Base-by-base conservation (phyloP, 1,284 basidiomycete species). In the Grifola frondosa region DNA sequence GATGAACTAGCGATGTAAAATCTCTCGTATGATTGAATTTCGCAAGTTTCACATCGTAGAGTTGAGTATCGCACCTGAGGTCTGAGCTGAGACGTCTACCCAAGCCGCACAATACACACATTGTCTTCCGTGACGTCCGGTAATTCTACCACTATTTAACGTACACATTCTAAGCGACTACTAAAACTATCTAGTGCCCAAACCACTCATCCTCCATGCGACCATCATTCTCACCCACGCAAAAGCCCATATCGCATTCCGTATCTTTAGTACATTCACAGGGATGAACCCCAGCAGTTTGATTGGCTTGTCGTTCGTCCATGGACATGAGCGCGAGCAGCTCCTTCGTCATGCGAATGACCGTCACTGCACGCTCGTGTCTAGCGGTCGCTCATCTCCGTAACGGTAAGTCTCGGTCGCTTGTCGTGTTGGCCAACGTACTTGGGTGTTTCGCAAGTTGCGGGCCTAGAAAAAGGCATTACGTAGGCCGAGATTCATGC, bases 401-500 rank as follows among this genome's bases (percentile, higher is more conserved):
- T 20, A 62, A 42, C 5, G 51, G 49, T 17, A 11, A 29, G 31
- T 59, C 53, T 6, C 32, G 29, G 30, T 46, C 40, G 3, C 8
- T 33, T 16, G n/a, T n/a, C n/a, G n/a, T 1, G n/a, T n/a, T n/a
- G n/a, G n/a, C 10, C 12, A 23, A 3, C 23, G 28, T 6, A 33
- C 23, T 8, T 22, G 8, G n/a, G n/a, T 22, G 2, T 29, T 28
- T 13, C 31, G 43, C 9, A 48, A n/a, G 30, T 46, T 50, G 33
- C 48, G 45, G 13, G 58, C 50, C 25, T 61, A 49, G 26, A 49
- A 40, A 9, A 71, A 36, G 0, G 64, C 70, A 41, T 74, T 72
- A 6, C 73, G 64, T n/a, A 75, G 40, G 6, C 72, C 71, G 29
- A 75, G 68, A 48, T 75, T 74, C 72, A 74, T 70, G 6, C 72